Percentiles rank a stretch among this genome's conserved stretches.
Conservation (phyloP, 140 eudicot species). For the Flaveria floridana region DNA sequence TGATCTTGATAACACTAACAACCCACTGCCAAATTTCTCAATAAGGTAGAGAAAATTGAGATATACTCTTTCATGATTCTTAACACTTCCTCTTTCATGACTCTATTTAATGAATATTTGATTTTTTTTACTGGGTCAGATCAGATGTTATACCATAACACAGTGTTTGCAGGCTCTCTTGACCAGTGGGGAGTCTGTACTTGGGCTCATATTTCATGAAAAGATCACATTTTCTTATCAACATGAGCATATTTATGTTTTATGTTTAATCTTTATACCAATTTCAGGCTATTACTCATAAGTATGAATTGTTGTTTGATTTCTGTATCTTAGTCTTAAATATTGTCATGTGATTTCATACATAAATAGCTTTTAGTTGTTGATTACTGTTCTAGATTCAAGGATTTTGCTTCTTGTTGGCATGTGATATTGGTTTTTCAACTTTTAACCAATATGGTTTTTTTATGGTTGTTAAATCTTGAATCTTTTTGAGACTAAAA, state of each 20-base stretch:
- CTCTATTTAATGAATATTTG: constrained; percentile 30
- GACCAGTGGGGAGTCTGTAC: constrained; percentile 30
- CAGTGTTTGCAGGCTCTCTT: constrained; percentile 31
- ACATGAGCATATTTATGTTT: constrained; percentile 13
- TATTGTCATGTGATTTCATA: constrained; percentile 35
- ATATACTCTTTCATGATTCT: constrained; percentile 14
- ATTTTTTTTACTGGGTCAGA: constrained; percentile 43
- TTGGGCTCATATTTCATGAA: constrained; percentile 40
- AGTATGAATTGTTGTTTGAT: constrained; percentile 4
- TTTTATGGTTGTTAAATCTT: constrained; percentile 18
- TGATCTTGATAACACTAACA: constrained; percentile 40
- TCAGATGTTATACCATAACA: constrained; percentile 28
- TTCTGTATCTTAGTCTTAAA: constrained; percentile 8
- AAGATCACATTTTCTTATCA: constrained; percentile 30
- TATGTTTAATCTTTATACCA: constrained; percentile 25
- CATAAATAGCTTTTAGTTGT: background rate
- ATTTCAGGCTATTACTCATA: constrained; percentile 16
- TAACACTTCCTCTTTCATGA: constrained; percentile 13
- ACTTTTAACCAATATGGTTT: background rate
- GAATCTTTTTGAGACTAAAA: constrained; percentile 16
- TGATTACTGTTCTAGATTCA: constrained; percentile 23
- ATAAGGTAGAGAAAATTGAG: constrained; percentile 52
- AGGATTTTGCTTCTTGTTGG: constrained; percentile 13
- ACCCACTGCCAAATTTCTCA: constrained; percentile 58
- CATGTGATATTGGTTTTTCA: constrained; percentile 26